These are phyloP conservation scores for Aspergillus puulaauensis DNA, from an alignment of 2,329 filamentous ascomycete genomes.

Conservation along the genomic window DNA sequence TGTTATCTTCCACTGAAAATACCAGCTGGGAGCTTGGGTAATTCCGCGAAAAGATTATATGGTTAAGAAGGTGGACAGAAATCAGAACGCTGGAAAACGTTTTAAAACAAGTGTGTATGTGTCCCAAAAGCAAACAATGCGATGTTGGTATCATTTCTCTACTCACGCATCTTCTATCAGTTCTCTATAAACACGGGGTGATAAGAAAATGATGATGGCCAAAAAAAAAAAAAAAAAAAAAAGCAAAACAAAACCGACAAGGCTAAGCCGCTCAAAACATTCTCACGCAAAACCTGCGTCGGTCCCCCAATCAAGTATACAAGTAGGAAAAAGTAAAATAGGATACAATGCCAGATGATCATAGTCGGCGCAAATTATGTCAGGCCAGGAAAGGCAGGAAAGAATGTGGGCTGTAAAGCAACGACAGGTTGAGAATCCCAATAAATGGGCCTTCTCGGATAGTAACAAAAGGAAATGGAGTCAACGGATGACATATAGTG, in stretches of 20 bases:
- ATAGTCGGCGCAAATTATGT: not conserved
- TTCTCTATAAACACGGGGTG: conserved; percentile 16
- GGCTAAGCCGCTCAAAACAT: conserved; percentile 16
- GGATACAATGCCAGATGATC: conserved; percentile 8
- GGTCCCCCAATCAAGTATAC: conserved; percentile 17
- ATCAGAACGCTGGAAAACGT: not conserved
- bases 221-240: conserved; percentile 2
- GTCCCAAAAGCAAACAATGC: not conserved
- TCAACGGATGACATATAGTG: conserved; percentile 1
- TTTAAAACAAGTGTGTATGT: not conserved
- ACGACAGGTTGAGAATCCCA: not conserved
- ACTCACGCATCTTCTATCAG: conserved; percentile 22
- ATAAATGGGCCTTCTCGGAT: not conserved
- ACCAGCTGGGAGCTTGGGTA: not conserved
- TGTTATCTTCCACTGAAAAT: not conserved
- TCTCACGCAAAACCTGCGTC: conserved; percentile 10
- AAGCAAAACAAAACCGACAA: not conserved
- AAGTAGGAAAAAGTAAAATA: conserved; percentile 4
- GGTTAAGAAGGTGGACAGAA: too few relatives aligned
- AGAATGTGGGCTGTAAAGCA: conserved; percentile 9
- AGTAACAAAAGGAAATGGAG: conserved; percentile 10
- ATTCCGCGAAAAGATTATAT: too few relatives aligned
- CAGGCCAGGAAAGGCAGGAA: not conserved
- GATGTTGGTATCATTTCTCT: conserved; percentile 25
- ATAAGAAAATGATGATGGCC: conserved; percentile 10